Base-by-base conservation (phyloP, 2,329 filamentous ascomycete species). In the Nigrospora sphaerica region DNA sequence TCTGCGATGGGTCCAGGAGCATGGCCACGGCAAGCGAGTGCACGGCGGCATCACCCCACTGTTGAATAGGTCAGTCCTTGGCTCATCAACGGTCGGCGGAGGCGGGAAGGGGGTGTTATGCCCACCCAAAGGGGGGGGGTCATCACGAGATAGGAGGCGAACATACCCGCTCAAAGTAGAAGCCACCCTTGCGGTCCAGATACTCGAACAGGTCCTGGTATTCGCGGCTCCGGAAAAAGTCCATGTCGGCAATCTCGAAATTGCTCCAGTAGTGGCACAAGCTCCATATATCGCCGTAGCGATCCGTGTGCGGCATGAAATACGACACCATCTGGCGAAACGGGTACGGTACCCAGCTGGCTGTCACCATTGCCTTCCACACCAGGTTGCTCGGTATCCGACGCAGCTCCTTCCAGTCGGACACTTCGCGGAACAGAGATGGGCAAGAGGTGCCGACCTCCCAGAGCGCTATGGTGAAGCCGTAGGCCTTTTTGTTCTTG, bases 191-290 rank as follows among this genome's bases (percentile, higher is more conserved):
- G 39, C 55, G 58, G 40, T 72, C 69, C 13, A 73, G 54, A 42
- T 65, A 63, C 13, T 64, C 55, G 46, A 70, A 71, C 17, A 69
- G 60, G 11, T 66, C 63, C 47, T 70, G 67, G 41, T 73, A 73
- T 34, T 57, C 57, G 39, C 51, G 56, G 6, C 62, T 59, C 23
- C 69, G 62, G 59, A 71, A 73, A 46, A 71, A 69, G 46, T 71
- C 68, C 58, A 73, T 60, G 48, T 70, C 63, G 32, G 69, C 70
- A 46, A 73, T 72, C 55, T 73, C 70, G 42, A 73, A 73, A 49
- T 73, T 73, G 50, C 67, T 70, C 70, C 70, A 73, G 53, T 70
- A 73, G 49, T 73, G 70, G 53, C 70, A 73, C 49, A 67, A 43
- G 47, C 63, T 72, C 69, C 69, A 73, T 32, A 51, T 52, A 49